phyloP scores from a whole-genome alignment of 2,329 filamentous ascomycete genomes.

The Trichoderma simmonsii region DNA sequence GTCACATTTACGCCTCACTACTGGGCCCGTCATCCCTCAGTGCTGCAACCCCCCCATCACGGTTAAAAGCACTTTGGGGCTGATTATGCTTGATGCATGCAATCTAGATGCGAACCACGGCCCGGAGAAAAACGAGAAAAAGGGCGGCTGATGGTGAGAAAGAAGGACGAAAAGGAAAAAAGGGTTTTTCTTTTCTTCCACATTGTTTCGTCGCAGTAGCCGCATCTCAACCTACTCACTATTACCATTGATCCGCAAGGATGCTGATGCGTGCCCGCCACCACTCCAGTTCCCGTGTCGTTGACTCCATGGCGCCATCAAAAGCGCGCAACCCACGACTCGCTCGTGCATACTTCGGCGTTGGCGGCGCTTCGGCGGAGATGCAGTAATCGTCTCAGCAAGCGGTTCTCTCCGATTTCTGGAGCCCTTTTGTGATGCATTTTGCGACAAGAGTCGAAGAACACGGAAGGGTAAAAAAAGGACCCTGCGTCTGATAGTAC shows the following conservation, averaged over 20 bases:
- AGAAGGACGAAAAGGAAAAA: neutral
- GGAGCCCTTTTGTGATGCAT: neutral
- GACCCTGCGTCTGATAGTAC: conserved; percentile 4
- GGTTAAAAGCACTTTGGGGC: neutral
- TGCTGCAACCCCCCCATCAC: neutral
- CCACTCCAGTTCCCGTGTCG: neutral
- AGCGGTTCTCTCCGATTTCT: conserved; percentile 4
- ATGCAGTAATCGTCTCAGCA: neutral
- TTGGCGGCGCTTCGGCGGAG: conserved; percentile 11
- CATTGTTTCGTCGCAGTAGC: neutral
- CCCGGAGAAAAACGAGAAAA: neutral
- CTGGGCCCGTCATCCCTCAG: neutral
- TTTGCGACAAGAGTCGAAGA: neutral
- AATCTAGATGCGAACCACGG: neutral
- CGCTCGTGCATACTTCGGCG: conserved; percentile 10
- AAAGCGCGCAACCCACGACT: neutral
- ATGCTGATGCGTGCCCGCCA: conserved; percentile 2
- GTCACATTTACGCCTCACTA: conserved; percentile 4
- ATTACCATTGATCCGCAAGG: neutral
- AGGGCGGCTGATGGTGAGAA: neutral
- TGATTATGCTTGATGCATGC: neutral
- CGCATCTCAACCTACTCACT: neutral
- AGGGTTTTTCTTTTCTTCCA: neutral
- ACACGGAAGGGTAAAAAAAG: neutral
- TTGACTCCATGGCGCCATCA: neutral